Percentiles rank a stretch among this genome's conserved stretches.
phyloP scores from a whole-genome alignment of 202 grass and related monocot species.

The Panicum hallii region DNA sequence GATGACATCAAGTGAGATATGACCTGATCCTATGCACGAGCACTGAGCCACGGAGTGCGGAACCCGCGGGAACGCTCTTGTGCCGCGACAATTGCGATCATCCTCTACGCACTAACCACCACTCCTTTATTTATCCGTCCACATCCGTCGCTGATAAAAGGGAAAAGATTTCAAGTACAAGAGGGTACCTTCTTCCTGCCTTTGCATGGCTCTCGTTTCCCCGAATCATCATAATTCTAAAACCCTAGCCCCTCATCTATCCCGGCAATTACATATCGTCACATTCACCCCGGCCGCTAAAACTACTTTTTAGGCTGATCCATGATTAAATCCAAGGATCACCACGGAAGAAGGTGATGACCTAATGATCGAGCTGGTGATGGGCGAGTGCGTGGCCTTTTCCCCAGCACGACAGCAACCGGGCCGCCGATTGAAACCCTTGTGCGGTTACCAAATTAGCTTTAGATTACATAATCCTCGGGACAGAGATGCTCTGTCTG shows the following conservation, averaged over 20 bases:
- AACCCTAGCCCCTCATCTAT: slow-evolving; percentile 23
- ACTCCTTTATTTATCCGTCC: not conserved
- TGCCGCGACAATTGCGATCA: slow-evolving; percentile 8
- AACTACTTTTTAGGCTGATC: slow-evolving; percentile 34
- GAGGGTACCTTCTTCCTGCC: slow-evolving; percentile 26
- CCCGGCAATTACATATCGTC: slow-evolving; percentile 36
- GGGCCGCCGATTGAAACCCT: not conserved
- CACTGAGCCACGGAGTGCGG: slow-evolving; percentile 4
- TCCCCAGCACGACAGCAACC: slow-evolving; percentile 38
- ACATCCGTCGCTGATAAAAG: not conserved
- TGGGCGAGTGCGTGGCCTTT: slow-evolving; percentile 25
- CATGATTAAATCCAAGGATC: slow-evolving; percentile 36
- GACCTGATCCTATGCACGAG: not conserved
- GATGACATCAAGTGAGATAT: not conserved
- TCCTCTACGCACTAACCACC: not conserved
- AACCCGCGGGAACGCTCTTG: not conserved
- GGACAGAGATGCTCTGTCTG: slow-evolving; percentile 28
- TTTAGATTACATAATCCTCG: slow-evolving; percentile 37
- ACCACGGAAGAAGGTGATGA: not conserved
- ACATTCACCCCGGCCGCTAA: slow-evolving; percentile 35
- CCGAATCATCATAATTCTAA: slow-evolving; percentile 25
- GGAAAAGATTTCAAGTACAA: slow-evolving; percentile 49
- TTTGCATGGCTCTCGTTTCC: not conserved
- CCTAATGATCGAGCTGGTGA: not conserved
- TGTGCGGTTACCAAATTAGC: slow-evolving; percentile 55